Base-by-base conservation (phyloP, 2,329 filamentous ascomycete genomes). In the Thermothelomyces thermophilus region DNA sequence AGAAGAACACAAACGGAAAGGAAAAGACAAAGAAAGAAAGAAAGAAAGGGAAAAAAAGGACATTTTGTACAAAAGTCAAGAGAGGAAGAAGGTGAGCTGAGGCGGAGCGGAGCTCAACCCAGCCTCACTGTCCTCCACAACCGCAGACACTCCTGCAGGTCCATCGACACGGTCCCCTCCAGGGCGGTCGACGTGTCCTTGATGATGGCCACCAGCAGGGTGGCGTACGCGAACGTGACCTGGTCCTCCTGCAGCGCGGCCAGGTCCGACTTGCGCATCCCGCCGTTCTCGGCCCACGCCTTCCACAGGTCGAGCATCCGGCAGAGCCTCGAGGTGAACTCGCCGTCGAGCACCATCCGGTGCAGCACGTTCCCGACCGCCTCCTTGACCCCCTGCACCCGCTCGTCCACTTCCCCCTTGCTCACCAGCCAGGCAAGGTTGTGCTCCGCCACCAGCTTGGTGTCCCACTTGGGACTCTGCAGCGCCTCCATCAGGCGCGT, bases 121-220 rank as follows among this genome's bases (percentile, higher is more conserved):
- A 79, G 61, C 40, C 76, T 64, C 9, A 80, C 74, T 46, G 69
- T 72, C 54, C 67, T 73, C 77, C 76, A 80, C 61, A 79, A 69
- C 13, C 70, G 60, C 55, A 80, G 56, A 48, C 75, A 79, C 56
- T 80, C 76, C 59, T 79, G 76, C 60, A 80, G 57, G 44, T 80
- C 76, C 64, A 73, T 67, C 3, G 72, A 66, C 47, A 79, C 51
- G 1, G 71, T 72, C 1, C 74, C 75, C 55, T 77, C 74, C 28
- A 68, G 55, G 0, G 70, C 74, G 2, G 61, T 63, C 1, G 71
- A 67, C 0, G 73, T 69, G 40, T 73, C 73, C 48, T 69, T 68
- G 41, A 80, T 70, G 31, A 76, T 52, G 5, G 73, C 69, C 13
- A 79, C 62, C 9, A 79, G 51, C 22, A 80, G 56, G 16, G 70